Evolutionary conservation across 345 rosid species (phyloP), one percentile per base, ranked within the genome.

Genomic region (Hypericum perforatum): DNA sequence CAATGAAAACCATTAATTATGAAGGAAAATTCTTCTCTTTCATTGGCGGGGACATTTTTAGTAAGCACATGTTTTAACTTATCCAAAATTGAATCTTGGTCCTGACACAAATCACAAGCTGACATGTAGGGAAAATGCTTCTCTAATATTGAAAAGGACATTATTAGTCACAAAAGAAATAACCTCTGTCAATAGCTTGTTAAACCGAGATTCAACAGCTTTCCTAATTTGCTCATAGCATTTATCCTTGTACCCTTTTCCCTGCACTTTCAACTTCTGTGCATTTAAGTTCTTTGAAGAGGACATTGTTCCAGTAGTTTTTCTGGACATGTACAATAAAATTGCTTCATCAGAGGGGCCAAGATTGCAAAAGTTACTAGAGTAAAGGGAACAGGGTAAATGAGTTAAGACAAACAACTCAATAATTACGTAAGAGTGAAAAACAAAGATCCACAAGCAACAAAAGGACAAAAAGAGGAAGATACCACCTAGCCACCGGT

Each of bases 171-270:
- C 39, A 45, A 13, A 14, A 37, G 60, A 65, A 22, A 59, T 5
- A 32, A 82, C 84, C 79, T 83, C 97, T 47, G 84, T 75, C 54
- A 92, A 74, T 74, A 92, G 94, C 70, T 66, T 79, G 70, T 84
- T 74, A 57, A 92, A 92, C 39, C 99, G 82, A 61, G 46, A 74
- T 78, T 89, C 99, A 49, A 89, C 95, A 2, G 99, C 66, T 76
- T 82, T 89, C 62, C 91, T 71, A 58, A 92, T 80, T 53, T 82
- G 85, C 73, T 89, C 99, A 16, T 92, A 94, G 76, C 99, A 94
- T 75, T 84, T 94, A 69, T 94, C 97, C 82, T 85, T 94, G 54
- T 76, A 94, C 47, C 88, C 92, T 74, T 94, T 94, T 45, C 94
- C 99, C 65, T 82, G 95, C 73, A 68, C 72, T 76, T 86, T 89